Evolutionary conservation across 2,329 filamentous ascomycete genomes (phyloP).

Genomic region (Aspergillus fischeri): DNA sequence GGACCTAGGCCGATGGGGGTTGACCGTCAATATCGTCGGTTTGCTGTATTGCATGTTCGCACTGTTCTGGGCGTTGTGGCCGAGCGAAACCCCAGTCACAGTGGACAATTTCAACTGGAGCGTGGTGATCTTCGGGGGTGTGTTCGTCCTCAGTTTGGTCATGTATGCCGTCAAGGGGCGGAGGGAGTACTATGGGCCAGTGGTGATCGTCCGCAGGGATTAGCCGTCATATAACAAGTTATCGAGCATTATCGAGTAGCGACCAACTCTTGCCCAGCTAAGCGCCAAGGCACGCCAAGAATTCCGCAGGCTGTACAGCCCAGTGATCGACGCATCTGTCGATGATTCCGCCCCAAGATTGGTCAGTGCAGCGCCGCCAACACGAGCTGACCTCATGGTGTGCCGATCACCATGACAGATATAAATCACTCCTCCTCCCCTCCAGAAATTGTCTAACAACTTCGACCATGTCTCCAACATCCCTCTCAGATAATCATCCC

Average conservation of each 20-base stretch:
- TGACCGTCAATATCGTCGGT: constrained; percentile 43
- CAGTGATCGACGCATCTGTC: background rate
- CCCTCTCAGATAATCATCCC: background rate
- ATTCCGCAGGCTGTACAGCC: background rate
- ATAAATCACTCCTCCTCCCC: too few species aligned
- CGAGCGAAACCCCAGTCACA: constrained; percentile 35
- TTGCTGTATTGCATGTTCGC: constrained; percentile 42
- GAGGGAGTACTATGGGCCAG: constrained; percentile 29
- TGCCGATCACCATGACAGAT: too few species aligned
- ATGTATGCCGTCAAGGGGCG: constrained; percentile 37
- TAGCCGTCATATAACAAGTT: background rate
- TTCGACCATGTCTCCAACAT: background rate
- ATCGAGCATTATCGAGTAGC: background rate
- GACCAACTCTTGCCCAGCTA: background rate
- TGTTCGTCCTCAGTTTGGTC: constrained; percentile 36
- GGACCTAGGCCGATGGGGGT: constrained; percentile 42
- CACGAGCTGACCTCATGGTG: too few species aligned
- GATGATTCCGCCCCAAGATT: background rate
- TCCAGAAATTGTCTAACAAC: too few species aligned
- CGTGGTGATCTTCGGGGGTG: constrained; percentile 41
- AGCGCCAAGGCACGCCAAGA: background rate
- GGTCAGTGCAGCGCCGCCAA: too few species aligned
- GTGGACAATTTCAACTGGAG: constrained; percentile 49
- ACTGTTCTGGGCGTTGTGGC: constrained; percentile 49
- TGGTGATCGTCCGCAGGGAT: constrained; percentile 14